A percentile compares a stretch with the other conserved stretches of the same genome.
Evolutionary conservation across 208 protist genomes (phyloP).

Genomic region (Trypanosoma conorhini): DNA sequence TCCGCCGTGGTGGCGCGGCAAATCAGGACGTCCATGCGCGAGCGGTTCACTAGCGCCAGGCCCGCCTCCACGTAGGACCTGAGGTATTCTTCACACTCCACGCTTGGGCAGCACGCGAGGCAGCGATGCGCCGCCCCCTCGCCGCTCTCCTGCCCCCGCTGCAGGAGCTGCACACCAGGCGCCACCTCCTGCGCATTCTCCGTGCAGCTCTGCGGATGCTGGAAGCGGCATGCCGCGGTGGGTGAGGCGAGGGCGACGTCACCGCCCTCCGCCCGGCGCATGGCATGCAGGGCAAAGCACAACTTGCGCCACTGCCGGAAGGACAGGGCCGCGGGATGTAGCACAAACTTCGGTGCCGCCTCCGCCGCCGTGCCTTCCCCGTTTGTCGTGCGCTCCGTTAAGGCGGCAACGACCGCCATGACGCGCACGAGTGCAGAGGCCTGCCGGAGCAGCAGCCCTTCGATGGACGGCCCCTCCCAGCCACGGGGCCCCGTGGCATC

Average conservation of each 20-base stretch:
- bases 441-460: background rate
- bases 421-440: constrained; percentile 13
- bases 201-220: background rate
- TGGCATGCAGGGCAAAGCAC: constrained; percentile 9
- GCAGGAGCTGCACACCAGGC: background rate
- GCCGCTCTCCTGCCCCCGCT: background rate
- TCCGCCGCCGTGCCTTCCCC: background rate
- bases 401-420: constrained; percentile 14
- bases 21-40: constrained; percentile 16
- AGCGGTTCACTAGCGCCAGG: constrained; percentile 10
- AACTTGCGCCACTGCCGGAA: constrained; percentile 17
- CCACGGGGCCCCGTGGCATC: background rate
- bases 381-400: background rate
- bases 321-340: constrained; percentile 18
- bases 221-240: background rate
- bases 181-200: background rate
- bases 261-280: background rate
- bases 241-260: background rate
- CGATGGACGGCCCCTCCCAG: background rate
- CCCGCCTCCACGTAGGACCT: constrained; percentile 8
- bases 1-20: constrained; percentile 8
- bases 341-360: background rate
- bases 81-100: constrained; percentile 1
- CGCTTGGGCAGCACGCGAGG: constrained; percentile 17
- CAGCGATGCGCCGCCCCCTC: background rate